Evolutionary conservation across 306 rosid genomes (phyloP).

Genomic region (Quercus bicolor): DNA sequence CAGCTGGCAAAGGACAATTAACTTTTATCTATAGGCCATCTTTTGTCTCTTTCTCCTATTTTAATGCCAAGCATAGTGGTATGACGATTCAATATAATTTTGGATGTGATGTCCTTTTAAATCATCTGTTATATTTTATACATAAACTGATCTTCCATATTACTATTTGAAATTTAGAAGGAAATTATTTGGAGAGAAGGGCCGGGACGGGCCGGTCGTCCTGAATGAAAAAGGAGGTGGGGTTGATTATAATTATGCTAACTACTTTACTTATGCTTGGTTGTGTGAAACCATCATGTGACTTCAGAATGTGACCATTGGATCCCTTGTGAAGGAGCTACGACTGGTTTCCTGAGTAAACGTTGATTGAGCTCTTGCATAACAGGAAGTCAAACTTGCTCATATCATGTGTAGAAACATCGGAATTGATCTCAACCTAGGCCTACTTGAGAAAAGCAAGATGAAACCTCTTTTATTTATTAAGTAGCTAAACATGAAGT

Average conservation of each 20-base stretch:
- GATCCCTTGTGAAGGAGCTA: background rate
- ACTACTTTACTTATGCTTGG: background rate
- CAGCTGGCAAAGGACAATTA: no score
- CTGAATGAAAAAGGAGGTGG: background rate
- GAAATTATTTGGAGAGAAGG: background rate
- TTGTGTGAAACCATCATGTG: background rate
- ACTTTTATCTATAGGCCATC: no score
- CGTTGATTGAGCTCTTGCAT: background rate
- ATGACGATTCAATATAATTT: background rate
- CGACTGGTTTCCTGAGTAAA: background rate
- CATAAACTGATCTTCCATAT: background rate
- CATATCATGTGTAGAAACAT: no score
- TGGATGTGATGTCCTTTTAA: background rate
- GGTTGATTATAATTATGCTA: background rate
- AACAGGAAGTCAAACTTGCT: no score
- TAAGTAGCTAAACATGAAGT: no score
- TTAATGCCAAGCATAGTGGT: no score
- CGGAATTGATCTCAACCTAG: no score
- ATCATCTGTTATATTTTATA: background rate
- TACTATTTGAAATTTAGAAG: background rate
- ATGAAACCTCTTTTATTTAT: no score
- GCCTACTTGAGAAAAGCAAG: no score
- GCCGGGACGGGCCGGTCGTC: background rate
- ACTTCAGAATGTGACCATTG: background rate
- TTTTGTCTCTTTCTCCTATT: no score